These are phyloP conservation scores for Hsuehochloa calcarea DNA, from an alignment of 176 grass and related monocot genomes.

Conservation along the genomic window DNA sequence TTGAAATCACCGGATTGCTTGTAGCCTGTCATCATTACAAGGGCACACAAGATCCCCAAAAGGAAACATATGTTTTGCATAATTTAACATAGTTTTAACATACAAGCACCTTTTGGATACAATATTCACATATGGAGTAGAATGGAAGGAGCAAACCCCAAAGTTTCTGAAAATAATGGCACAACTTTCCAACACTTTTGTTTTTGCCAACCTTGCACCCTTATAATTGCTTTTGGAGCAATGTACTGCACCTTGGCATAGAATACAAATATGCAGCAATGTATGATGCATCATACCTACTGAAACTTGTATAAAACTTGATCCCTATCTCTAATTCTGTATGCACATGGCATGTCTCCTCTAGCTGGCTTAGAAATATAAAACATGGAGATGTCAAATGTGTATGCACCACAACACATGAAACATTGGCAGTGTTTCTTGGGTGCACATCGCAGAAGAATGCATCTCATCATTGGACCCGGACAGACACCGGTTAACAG, in stretches of 20 bases:
- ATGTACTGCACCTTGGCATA: neutral
- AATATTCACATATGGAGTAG: neutral
- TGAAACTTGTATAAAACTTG: constrained; percentile 22
- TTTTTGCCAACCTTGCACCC: constrained; percentile 6
- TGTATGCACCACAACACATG: neutral
- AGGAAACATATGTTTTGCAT: neutral
- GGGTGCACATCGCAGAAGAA: neutral
- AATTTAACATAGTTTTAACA: neutral
- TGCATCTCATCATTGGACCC: neutral
- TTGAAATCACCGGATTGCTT: constrained; percentile 7
- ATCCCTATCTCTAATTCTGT: constrained; percentile 13
- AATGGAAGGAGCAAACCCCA: neutral
- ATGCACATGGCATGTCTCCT: constrained; percentile 62
- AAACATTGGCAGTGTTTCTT: constrained; percentile 15
- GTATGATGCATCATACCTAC: neutral
- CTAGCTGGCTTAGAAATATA: constrained; percentile 13
- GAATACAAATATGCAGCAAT: neutral
- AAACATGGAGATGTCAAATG: neutral
- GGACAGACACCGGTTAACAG: neutral
- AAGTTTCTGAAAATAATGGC: neutral
- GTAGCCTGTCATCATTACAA: constrained; percentile 15
- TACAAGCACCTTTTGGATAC: neutral
- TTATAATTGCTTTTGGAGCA: neutral
- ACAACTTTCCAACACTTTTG: neutral
- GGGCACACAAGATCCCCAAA: constrained; percentile 17